A percentile compares a stretch with the other conserved stretches of the same genome.
Evolutionary conservation across 768 basidiomycete genomes (phyloP).

Genomic region (Cyathus striatus): DNA sequence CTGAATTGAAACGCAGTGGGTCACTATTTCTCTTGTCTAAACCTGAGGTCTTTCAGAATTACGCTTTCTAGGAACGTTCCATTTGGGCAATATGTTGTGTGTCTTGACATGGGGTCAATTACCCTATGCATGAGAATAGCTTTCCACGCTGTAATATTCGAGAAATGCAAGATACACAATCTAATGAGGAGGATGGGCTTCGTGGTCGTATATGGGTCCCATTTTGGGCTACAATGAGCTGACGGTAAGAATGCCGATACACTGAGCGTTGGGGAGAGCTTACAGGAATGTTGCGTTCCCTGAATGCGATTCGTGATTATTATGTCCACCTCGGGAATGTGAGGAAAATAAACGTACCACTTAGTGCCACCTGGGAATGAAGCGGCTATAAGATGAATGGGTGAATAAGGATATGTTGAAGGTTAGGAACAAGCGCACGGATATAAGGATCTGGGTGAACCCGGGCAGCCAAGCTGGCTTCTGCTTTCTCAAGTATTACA

Average conservation of each 20-base stretch:
- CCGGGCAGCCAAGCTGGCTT: conserved; percentile 60
- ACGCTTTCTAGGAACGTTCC: too few relatives aligned
- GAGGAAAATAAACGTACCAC: conserved; percentile 55
- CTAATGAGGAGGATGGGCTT: conserved; percentile 33
- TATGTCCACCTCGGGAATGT: conserved; percentile 4
- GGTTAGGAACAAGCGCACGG: conserved; percentile 47
- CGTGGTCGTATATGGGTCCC: conserved; percentile 64
- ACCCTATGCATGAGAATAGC: too few relatives aligned
- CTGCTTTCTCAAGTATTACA: conserved; percentile 72
- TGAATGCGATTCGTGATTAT: conserved; percentile 16
- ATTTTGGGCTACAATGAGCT: conserved; percentile 44
- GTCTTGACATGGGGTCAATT: too few relatives aligned
- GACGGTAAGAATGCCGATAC: conserved; percentile 8
- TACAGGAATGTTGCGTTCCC: conserved; percentile 85
- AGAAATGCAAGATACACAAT: conserved; percentile 1
- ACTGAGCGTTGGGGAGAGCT: conserved; percentile 18
- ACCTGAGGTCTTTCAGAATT: too few relatives aligned
- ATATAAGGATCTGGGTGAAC: conserved; percentile 92
- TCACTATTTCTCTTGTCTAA: too few relatives aligned
- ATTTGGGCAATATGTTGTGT: too few relatives aligned
- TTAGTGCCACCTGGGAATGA: conserved; percentile 90
- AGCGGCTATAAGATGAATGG: conserved; percentile 47
- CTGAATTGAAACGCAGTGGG: too few relatives aligned
- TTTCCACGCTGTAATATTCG: too few relatives aligned
- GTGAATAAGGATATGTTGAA: neutral